Conservation (phyloP, 225 moss, liverwort and hornwort genomes). For the Antitrichia curtipendula region DNA sequence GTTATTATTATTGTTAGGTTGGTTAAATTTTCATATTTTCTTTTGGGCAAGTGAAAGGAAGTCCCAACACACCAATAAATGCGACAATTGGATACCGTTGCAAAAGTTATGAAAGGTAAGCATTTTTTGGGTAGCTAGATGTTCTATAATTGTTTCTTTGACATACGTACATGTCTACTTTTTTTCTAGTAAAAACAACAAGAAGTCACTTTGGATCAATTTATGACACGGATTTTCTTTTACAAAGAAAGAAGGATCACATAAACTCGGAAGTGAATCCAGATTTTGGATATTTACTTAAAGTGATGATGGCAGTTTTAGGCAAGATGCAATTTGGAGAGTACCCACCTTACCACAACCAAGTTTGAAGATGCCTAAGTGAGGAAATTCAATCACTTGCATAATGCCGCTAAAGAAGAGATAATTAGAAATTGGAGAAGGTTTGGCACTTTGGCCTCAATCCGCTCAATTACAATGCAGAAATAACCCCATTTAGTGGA, state of each 20-base stretch:
- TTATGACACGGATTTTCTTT: too few relatives aligned
- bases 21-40: not conserved
- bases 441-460: accelerated
- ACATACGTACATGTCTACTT: not conserved
- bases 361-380: not conserved
- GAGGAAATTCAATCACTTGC: not conserved
- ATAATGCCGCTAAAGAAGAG: not conserved
- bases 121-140: too few relatives aligned
- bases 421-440: not conserved
- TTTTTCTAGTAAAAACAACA: too few relatives aligned
- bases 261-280: too few relatives aligned
- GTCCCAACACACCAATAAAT: not conserved
- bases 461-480: not conserved
- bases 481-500: accelerated
- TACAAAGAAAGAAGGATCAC: too few relatives aligned
- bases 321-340: not conserved
- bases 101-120: not conserved
- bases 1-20: too few relatives aligned
- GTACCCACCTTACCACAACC: not conserved
- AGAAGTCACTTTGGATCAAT: too few relatives aligned
- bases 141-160: not conserved
- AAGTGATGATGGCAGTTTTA: accelerated
- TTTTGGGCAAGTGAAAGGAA: not conserved
- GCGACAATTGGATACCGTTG: too few relatives aligned
- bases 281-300: not conserved